Percentiles rank a stretch among this genome's conserved stretches.
Conservation (phyloP, 768 basidiomycete species). For the Russula olivacea region DNA sequence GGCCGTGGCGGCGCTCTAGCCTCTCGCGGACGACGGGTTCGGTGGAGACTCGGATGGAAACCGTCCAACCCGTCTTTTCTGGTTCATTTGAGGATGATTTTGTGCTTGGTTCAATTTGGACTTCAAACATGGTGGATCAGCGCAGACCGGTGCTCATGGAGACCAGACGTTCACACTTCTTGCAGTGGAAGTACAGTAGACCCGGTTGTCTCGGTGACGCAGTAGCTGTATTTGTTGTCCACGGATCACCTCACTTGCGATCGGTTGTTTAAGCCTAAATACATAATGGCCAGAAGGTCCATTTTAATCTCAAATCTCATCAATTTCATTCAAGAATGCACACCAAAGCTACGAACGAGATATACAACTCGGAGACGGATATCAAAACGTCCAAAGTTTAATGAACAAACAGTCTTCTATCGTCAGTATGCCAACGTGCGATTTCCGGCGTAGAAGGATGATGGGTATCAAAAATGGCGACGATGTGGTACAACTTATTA, state of each 20-base stretch:
- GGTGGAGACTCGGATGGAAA: no score
- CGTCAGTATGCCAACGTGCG: conserved; percentile 18
- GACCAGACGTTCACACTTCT: not conserved
- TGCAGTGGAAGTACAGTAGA: not conserved
- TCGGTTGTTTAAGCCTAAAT: not conserved
- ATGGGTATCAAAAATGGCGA: conserved; percentile 19
- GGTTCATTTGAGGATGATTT: no score
- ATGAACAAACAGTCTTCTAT: conserved; percentile 7
- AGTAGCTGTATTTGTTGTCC: not conserved
- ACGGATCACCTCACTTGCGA: not conserved
- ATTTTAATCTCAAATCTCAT: conserved; percentile 6
- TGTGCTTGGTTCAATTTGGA: no score
- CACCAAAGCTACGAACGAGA: conserved; percentile 1
- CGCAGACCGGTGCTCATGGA: not conserved
- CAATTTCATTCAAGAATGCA: not conserved
- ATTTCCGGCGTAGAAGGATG: conserved; percentile 3
- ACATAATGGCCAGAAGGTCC: not conserved
- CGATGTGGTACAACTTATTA: conserved; percentile 15
- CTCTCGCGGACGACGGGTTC: no score
- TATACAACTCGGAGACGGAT: conserved; percentile 17
- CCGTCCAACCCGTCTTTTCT: no score
- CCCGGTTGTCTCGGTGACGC: not conserved
- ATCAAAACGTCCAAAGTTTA: conserved; percentile 3
- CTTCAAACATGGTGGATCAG: no score
- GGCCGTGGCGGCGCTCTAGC: no score